These are phyloP conservation scores for Trichoderma gamsii DNA, from an alignment of 495 filamentous ascomycete genomes.

Conservation along the genomic window DNA sequence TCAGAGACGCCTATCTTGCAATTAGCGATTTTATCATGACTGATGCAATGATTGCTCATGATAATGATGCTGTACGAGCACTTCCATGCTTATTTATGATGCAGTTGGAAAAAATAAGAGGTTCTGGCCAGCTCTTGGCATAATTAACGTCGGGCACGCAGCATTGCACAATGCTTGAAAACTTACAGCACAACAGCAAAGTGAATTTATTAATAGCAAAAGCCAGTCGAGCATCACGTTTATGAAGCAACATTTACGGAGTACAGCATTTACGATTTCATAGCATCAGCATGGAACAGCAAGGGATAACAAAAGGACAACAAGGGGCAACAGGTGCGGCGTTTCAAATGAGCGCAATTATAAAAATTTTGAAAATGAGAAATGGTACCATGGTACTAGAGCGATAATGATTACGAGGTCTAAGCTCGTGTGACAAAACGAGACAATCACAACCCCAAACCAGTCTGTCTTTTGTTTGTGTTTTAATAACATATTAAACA, in stretches of 20 bases:
- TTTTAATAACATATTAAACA: neutral
- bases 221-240: no score
- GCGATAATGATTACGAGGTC: no score
- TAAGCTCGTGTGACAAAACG: neutral
- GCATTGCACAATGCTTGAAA: neutral
- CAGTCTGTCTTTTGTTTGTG: neutral
- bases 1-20: slow-evolving; percentile 4
- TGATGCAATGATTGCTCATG: neutral
- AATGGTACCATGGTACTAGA: no score
- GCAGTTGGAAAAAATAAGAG: slow-evolving; percentile 9
- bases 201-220: no score
- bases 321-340: no score
- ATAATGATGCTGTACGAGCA: neutral
- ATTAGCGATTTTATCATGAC: slow-evolving; percentile 3
- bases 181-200: neutral
- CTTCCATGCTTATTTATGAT: slow-evolving; percentile 1
- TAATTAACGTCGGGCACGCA: neutral
- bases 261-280: no score
- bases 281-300: no score
- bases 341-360: no score
- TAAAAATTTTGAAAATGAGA: no score
- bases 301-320: no score
- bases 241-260: no score
- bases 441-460: neutral
- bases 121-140: neutral